Percentiles rank a stretch among this genome's conserved stretches.
Evolutionary conservation across 192 early-diverging fungal species (phyloP).

Genomic region (Phlyctochytrium bullatum): DNA sequence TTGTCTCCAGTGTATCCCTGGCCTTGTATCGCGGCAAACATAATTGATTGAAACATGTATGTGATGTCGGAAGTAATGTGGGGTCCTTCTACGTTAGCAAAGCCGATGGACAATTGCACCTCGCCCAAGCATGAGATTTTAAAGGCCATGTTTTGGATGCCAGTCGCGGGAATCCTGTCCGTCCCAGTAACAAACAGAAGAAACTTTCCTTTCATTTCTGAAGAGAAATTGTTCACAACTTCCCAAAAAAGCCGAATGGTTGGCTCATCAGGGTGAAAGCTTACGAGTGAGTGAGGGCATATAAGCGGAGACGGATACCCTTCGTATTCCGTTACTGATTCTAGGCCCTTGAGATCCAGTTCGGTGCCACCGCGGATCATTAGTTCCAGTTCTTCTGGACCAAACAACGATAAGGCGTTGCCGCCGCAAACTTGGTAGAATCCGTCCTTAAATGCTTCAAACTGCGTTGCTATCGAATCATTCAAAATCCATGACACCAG

Average conservation of each 20-base stretch:
- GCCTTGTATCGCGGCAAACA: slow-evolving; percentile 76
- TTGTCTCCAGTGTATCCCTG: slow-evolving; percentile 64
- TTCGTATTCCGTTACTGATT: slow-evolving; percentile 52
- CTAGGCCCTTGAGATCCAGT: slow-evolving; percentile 45
- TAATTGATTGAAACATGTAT: slow-evolving; percentile 78
- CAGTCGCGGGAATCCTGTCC: slow-evolving; percentile 73
- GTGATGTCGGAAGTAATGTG: slow-evolving; percentile 75
- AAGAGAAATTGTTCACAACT: slow-evolving; percentile 60
- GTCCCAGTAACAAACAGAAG: slow-evolving; percentile 87
- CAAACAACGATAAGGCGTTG: slow-evolving; percentile 53
- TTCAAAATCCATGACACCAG: slow-evolving; percentile 69
- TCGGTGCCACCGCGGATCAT: slow-evolving; percentile 55
- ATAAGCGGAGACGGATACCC: slow-evolving; percentile 32
- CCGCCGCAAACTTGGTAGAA: slow-evolving; percentile 73
- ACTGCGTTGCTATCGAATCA: slow-evolving; percentile 57
- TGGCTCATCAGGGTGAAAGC: slow-evolving; percentile 62
- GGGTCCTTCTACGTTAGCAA: slow-evolving; percentile 60
- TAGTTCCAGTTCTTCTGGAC: slow-evolving; percentile 53
- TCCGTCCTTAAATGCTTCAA: slow-evolving; percentile 74
- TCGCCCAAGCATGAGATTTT: slow-evolving; percentile 47
- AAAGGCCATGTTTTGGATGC: slow-evolving; percentile 50
- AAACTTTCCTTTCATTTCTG: slow-evolving; percentile 67
- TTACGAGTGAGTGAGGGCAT: slow-evolving; percentile 37
- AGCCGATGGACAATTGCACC: slow-evolving; percentile 14
- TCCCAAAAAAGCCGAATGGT: slow-evolving; percentile 78